These are phyloP conservation scores for Solanum pennellii DNA, from an alignment of 257 asterid species.

Conservation along the genomic window DNA sequence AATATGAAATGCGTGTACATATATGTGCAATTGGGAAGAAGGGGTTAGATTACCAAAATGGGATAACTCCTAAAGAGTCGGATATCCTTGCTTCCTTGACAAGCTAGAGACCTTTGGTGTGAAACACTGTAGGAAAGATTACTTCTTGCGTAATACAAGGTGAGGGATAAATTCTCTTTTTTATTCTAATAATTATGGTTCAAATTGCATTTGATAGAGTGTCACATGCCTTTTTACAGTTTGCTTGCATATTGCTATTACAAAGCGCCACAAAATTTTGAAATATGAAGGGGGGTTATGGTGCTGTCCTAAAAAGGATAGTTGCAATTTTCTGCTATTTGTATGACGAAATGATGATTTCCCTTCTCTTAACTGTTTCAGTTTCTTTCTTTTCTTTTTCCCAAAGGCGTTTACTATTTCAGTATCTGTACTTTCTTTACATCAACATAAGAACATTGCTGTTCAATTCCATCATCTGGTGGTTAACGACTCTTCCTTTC, in stretches of 20 bases:
- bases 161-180: background rate
- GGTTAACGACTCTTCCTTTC: background rate
- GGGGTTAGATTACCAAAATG: slow-evolving; percentile 35
- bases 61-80: slow-evolving; percentile 11
- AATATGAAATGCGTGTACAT: slow-evolving; percentile 80
- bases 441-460: background rate
- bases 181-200: background rate
- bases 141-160: background rate
- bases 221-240: background rate
- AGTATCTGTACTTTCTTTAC: background rate
- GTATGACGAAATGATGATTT: background rate
- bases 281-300: background rate
- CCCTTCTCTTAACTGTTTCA: background rate
- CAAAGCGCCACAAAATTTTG: background rate
- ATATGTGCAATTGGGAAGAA: slow-evolving; percentile 51
- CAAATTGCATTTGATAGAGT: background rate
- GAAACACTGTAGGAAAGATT: background rate
- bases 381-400: background rate
- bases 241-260: background rate
- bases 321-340: background rate
- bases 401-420: background rate
- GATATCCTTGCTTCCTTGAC: background rate
- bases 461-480: background rate
- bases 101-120: background rate
- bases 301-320: background rate